Evolutionary conservation across 495 filamentous ascomycete species (phyloP), one percentile per base, ranked within the genome.

Genomic region (Annulohypoxylon stygium): DNA sequence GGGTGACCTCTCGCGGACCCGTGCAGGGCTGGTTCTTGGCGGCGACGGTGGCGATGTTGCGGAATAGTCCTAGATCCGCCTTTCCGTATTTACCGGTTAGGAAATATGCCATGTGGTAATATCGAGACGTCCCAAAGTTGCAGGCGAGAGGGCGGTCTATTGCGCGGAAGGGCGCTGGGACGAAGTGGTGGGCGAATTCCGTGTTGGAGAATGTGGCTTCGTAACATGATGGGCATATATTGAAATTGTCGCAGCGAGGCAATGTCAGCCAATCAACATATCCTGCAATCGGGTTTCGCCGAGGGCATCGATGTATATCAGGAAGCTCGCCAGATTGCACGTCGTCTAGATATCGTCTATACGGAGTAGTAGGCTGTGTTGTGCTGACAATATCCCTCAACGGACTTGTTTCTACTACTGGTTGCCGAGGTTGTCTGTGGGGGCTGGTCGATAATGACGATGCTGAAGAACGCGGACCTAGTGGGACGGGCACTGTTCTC

Each of bases 211-310:
- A 86, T 4, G 81, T 72, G 4, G 63, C 65, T 2, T 61, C 69
- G 55, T 82, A 85, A 64, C 84, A 86, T 34, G 78, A 80, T 0
- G 82, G 80, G 60, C 84, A 86, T 16, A 86, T 81, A n/a, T 77
- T 72, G 65, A 86, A 84, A 68, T 82, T 83, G 9, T 83, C 80
- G 61, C 81, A 80, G 6, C 78, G 71, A 9, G 80, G 81, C 1
- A 86, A 69, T 0, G 81, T 83, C 2, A 84, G 62, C 70, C 83
- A 86, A 45, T 80, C 80, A 18, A 78, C 65, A 23, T 75, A 68
- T 9, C 78, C 80, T 3, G 75, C 60, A 18, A 14, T 74, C 36
- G 82, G 72, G 11, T 74, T 48, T 16, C 64, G 78, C 60, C 82
- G 83, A 8, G 75, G 81, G 37, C 84, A 86, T 12, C 77, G 77